phyloP scores from a whole-genome alignment of 2,329 filamentous ascomycete genomes.

The Pestalotiopsis sp. region DNA sequence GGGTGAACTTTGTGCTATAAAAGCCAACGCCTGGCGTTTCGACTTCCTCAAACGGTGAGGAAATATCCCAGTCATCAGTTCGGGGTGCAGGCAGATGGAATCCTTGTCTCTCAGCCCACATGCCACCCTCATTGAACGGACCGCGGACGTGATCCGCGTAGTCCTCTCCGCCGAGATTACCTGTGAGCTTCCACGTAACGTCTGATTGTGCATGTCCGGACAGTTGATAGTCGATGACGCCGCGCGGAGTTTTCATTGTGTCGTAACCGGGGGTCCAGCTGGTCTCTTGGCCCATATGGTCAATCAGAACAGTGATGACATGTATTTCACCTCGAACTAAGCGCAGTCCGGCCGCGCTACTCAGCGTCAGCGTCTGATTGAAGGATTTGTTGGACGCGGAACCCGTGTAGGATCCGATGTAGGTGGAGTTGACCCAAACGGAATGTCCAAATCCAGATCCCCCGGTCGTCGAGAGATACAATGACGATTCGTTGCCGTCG shows the following conservation, averaged over 20 bases:
- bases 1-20: slow-evolving; percentile 56
- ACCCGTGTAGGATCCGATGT: slow-evolving; percentile 48
- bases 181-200: slow-evolving; percentile 67
- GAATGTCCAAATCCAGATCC: slow-evolving; percentile 69
- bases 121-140: slow-evolving; percentile 68
- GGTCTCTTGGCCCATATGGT: slow-evolving; percentile 73
- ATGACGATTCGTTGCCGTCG: slow-evolving; percentile 58
- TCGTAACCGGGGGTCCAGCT: slow-evolving; percentile 57
- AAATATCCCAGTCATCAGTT: slow-evolving; percentile 41
- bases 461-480: slow-evolving; percentile 65
- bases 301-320: slow-evolving; percentile 70
- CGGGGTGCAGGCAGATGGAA: slow-evolving; percentile 62
- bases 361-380: slow-evolving; percentile 51
- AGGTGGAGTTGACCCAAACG: slow-evolving; percentile 70
- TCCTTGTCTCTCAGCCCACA: slow-evolving; percentile 65
- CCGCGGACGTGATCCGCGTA: slow-evolving; percentile 63
- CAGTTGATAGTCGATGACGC: slow-evolving; percentile 63
- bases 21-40: slow-evolving; percentile 56
- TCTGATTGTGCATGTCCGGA: slow-evolving; percentile 44
- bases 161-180: slow-evolving; percentile 68
- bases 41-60: slow-evolving; percentile 41
- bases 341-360: not conserved
- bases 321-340: slow-evolving; percentile 56
- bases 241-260: slow-evolving; percentile 65
- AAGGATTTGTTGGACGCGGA: slow-evolving; percentile 20